A percentile compares a stretch with the other conserved stretches of the same genome.
Conservation (phyloP, 768 basidiomycete species). For the Cystoderma amianthinum region DNA sequence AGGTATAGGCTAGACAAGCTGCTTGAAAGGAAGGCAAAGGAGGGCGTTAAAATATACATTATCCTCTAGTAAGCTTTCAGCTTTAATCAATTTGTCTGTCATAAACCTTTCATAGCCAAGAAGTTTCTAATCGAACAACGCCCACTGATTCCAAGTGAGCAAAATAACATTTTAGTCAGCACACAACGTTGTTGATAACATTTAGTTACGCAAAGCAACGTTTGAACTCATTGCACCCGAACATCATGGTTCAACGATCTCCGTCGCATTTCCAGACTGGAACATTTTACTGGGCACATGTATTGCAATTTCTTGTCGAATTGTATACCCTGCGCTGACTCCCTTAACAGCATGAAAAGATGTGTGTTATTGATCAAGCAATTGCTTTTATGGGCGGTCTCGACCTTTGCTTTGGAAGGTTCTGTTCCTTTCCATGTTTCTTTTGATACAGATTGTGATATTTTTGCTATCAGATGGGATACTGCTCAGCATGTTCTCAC, state of each 20-base stretch:
- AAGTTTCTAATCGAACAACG: slow-evolving; percentile 93
- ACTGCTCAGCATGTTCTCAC: slow-evolving; percentile 88
- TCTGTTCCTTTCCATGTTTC: background rate
- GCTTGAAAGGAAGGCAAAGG: slow-evolving; percentile 84
- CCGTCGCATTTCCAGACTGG: slow-evolving; percentile 97
- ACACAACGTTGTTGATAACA: too few species aligned
- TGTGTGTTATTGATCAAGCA: slow-evolving; percentile 95
- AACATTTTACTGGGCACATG: slow-evolving; percentile 98
- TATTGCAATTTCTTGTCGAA: slow-evolving; percentile 20
- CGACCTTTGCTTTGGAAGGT: slow-evolving; percentile 90
- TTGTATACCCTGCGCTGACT: background rate
- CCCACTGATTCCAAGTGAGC: slow-evolving; percentile 88
- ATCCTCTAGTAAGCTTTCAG: slow-evolving; percentile 73
- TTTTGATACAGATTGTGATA: slow-evolving; percentile 3
- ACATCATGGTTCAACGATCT: slow-evolving; percentile 94
- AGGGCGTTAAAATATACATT: slow-evolving; percentile 93
- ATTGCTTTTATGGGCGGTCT: slow-evolving; percentile 98
- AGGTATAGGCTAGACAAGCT: slow-evolving; percentile 84
- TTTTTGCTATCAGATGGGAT: slow-evolving; percentile 65
- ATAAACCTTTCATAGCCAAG: slow-evolving; percentile 53
- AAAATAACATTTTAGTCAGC: too few species aligned
- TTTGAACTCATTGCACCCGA: slow-evolving; percentile 73
- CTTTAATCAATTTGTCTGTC: slow-evolving; percentile 1
- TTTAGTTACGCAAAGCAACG: slow-evolving; percentile 81
- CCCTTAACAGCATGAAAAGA: slow-evolving; percentile 86